These are phyloP conservation scores for Trichomonas vaginalis DNA, from an alignment of 208 protist species.

Conservation along the genomic window DNA sequence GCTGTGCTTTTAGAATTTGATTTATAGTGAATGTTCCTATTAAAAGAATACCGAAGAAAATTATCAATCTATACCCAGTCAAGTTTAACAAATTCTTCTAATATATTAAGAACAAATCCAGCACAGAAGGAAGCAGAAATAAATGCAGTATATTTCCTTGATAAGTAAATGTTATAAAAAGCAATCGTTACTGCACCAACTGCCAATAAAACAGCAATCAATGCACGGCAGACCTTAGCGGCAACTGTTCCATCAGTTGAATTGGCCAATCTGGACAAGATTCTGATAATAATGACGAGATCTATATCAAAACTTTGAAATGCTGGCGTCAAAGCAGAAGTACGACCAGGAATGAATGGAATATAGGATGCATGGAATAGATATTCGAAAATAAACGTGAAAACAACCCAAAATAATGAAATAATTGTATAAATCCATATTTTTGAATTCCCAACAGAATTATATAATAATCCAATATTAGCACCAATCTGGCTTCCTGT, in stretches of 20 bases:
- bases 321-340: neutral
- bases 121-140: neutral
- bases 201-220: neutral
- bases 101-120: neutral
- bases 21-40: neutral
- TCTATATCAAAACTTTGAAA: neutral
- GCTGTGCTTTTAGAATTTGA: neutral
- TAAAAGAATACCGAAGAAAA: neutral
- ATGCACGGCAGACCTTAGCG: neutral
- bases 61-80: neutral
- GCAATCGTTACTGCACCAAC: neutral
- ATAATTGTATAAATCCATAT: neutral
- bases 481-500: neutral
- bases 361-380: neutral
- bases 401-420: neutral
- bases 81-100: neutral
- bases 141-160: neutral
- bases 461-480: neutral
- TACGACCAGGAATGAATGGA: neutral
- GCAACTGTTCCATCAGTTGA: neutral
- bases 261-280: neutral
- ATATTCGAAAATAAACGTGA: neutral
- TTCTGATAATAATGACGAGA: neutral
- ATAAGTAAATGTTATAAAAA: neutral
- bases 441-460: neutral